A percentile compares a stretch with the other conserved stretches of the same genome.
These are phyloP conservation scores for Solanum paucissectum DNA, from an alignment of 257 asterid species.

Conservation along the genomic window DNA sequence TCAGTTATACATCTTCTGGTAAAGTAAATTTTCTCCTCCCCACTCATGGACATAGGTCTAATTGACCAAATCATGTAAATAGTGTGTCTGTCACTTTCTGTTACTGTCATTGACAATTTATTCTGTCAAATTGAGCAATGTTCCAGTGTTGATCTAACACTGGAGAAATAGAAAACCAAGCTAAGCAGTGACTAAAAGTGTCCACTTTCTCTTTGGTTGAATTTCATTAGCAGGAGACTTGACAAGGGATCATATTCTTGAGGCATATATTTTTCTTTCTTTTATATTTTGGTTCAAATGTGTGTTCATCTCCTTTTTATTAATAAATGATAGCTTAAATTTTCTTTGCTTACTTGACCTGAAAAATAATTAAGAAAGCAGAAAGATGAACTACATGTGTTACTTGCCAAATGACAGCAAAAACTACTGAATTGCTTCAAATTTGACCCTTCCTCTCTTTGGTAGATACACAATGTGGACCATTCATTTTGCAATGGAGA, in stretches of 20 bases:
- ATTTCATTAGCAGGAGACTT: neutral
- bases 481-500: constrained; percentile 32
- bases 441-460: neutral
- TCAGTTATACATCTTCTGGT: neutral
- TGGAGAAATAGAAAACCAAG: neutral
- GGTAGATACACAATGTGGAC: constrained; percentile 27
- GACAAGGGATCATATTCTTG: neutral
- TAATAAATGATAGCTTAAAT: neutral
- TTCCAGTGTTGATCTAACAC: neutral
- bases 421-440: neutral
- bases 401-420: neutral
- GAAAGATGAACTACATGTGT: neutral
- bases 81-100: neutral
- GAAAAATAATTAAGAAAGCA: neutral
- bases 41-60: neutral
- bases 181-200: neutral
- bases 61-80: neutral
- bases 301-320: neutral
- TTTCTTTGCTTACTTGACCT: neutral
- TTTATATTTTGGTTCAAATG: neutral
- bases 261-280: neutral
- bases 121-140: neutral
- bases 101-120: neutral
- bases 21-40: neutral
- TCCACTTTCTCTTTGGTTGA: neutral